These are phyloP conservation scores for Paramecium tetraurelia DNA, from an alignment of 73 alveolate genomes.

Conservation along the genomic window DNA sequence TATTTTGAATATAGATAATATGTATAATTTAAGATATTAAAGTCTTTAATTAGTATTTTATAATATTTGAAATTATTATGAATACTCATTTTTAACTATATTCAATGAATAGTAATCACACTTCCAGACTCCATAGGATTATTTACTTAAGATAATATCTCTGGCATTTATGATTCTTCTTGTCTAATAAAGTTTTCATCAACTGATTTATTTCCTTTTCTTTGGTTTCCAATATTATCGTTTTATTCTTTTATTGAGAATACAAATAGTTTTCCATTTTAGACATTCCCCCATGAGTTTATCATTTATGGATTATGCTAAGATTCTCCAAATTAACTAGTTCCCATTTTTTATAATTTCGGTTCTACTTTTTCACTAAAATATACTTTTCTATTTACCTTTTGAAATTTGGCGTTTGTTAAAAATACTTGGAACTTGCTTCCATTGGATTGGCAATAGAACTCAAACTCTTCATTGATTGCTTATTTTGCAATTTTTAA, in stretches of 20 bases:
- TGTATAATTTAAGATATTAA: neutral
- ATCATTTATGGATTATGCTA: neutral
- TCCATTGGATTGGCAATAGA: conserved; percentile 12
- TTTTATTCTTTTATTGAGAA: neutral
- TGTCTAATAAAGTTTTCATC: neutral
- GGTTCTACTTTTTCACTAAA: neutral
- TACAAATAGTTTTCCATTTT: neutral
- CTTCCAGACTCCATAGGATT: neutral
- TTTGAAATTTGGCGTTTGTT: neutral
- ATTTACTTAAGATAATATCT: neutral
- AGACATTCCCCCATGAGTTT: neutral
- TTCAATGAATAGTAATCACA: neutral
- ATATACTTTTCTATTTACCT: neutral
- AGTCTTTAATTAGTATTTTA: neutral
- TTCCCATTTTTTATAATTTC: neutral
- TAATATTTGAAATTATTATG: neutral
- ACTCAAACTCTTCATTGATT: neutral
- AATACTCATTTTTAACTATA: neutral
- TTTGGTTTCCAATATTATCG: neutral
- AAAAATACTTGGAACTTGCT: neutral
- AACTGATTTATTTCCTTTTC: neutral
- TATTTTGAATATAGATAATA: no score
- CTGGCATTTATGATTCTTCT: neutral
- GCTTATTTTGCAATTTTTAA: neutral
- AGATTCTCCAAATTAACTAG: neutral